These are phyloP conservation scores for Leptodontidium sp. DNA, from an alignment of 2,329 filamentous ascomycete genomes.

Conservation along the genomic window DNA sequence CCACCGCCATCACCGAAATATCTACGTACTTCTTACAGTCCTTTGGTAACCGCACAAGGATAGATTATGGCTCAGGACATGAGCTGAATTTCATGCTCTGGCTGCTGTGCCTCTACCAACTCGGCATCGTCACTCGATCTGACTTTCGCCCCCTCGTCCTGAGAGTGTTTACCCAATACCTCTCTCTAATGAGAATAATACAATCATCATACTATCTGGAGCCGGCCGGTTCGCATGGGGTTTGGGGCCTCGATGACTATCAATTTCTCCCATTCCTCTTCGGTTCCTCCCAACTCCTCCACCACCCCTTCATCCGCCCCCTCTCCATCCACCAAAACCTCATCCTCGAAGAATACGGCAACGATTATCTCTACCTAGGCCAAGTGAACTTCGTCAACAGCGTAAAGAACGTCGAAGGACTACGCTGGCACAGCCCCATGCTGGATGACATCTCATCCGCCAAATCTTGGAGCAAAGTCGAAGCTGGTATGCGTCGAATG, in stretches of 20 bases:
- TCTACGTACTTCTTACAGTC: slow-evolving; percentile 83
- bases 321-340: slow-evolving; percentile 87
- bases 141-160: slow-evolving; percentile 82
- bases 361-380: slow-evolving; percentile 88
- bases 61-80: slow-evolving; percentile 97
- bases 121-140: slow-evolving; percentile 66
- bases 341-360: slow-evolving; percentile 83
- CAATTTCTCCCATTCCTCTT: slow-evolving; percentile 97
- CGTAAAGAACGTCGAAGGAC: slow-evolving; percentile 92
- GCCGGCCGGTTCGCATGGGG: slow-evolving; percentile 94
- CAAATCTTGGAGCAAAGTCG: slow-evolving; percentile 90
- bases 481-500: slow-evolving; percentile 96
- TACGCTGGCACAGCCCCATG: slow-evolving; percentile 98
- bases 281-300: slow-evolving; percentile 86
- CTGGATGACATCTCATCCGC: slow-evolving; percentile 95
- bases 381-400: slow-evolving; percentile 95
- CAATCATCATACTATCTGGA: slow-evolving; percentile 97
- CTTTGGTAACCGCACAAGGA: slow-evolving; percentile 85
- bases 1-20: slow-evolving; percentile 71
- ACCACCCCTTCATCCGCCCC: slow-evolving; percentile 82
- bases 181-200: slow-evolving; percentile 84
- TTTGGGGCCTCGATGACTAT: slow-evolving; percentile 98
- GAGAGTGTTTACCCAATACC: slow-evolving; percentile 81
- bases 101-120: slow-evolving; percentile 91
- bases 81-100: slow-evolving; percentile 97